Evolutionary conservation across 1,284 basidiomycete species (phyloP), one percentile per base, ranked within the genome.

Genomic region (Puccinia polysora): DNA sequence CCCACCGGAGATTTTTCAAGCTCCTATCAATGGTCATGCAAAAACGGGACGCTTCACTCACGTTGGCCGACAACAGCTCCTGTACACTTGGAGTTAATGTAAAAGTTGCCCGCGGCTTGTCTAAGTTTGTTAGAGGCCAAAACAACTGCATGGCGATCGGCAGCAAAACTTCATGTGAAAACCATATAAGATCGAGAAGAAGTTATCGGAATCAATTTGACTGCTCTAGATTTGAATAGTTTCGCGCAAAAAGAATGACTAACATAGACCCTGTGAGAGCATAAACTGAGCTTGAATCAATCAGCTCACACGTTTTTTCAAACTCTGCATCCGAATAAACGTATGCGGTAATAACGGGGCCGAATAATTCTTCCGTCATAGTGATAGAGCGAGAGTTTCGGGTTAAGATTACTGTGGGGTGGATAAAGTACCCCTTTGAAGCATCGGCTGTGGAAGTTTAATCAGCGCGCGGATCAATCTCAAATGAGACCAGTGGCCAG

Each of bases 311-410:
- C 0, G 89, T 95, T 82, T 89, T 84, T 74, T 93, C 90, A 76
- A 85, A 91, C 75, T 95, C 86, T 25, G 81, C 85, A 78, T 96
- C 91, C 68, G 89, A 86, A 78, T 89, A 96, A 20, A 93, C 87
- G 81, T 87, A 96, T 74, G 89, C 86, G 87, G 95, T 97, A 74
- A 97, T 80, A 65, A 98, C 94, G 43, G 96, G 96, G 3, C 96
- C 96, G 77, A 98, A 97, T 78, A 98, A 90, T 82, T 98, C 95
- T 77, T 97, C 91, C 36, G 86, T 86, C 87, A 98, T 91, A 10
- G 94, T 96, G 64, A 96, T 82, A 4, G 88, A 90, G 77, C 86
- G 86, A 64, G 95, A 93, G 80, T 98, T 91, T 80, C 90, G 90
- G 77, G 89, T 96, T 76, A 92, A 82, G 78, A 99, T 95, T 73